Conservation (phyloP, 371 early-diverging fungal species). For the Rhizopus stolonifer region DNA sequence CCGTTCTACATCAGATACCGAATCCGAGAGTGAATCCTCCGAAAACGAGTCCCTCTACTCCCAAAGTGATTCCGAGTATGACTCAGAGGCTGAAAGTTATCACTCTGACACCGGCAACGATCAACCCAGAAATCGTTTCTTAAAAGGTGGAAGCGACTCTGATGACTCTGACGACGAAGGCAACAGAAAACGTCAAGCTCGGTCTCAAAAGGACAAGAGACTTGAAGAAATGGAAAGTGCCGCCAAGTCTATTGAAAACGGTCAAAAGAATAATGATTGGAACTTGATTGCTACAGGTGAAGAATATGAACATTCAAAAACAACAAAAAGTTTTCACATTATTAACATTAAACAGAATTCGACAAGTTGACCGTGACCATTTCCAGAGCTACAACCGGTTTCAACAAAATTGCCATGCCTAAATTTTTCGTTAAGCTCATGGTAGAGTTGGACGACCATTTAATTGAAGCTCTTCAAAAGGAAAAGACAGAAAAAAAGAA, state of each 20-base stretch:
- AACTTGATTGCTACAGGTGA: slow-evolving; percentile 77
- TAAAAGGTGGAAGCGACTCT: slow-evolving; percentile 50
- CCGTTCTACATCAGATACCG: slow-evolving; percentile 60
- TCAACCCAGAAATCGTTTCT: slow-evolving; percentile 43
- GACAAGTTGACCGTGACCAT: slow-evolving; percentile 81
- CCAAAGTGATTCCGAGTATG: slow-evolving; percentile 57
- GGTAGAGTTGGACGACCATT: slow-evolving; percentile 73
- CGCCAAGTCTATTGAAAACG: slow-evolving; percentile 68
- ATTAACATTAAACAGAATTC: slow-evolving; percentile 61
- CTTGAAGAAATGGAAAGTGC: slow-evolving; percentile 66
- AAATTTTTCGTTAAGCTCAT: slow-evolving; percentile 80
- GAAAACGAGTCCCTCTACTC: slow-evolving; percentile 59
- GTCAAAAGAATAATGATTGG: slow-evolving; percentile 90
- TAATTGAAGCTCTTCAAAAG: slow-evolving; percentile 50
- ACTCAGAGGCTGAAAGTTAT: slow-evolving; percentile 41
- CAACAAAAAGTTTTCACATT: background rate
- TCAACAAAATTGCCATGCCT: slow-evolving; percentile 64
- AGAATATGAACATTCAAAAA: slow-evolving; percentile 2
- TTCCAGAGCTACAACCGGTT: slow-evolving; percentile 70
- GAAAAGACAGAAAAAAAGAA: slow-evolving; percentile 80
- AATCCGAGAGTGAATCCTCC: slow-evolving; percentile 48
- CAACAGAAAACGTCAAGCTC: slow-evolving; percentile 70
- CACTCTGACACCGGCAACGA: slow-evolving; percentile 37
- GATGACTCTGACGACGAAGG: slow-evolving; percentile 71
- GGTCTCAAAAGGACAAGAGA: slow-evolving; percentile 87